Base-by-base conservation (phyloP, 2,329 filamentous ascomycete species). In the Sphaerulina populicola region DNA sequence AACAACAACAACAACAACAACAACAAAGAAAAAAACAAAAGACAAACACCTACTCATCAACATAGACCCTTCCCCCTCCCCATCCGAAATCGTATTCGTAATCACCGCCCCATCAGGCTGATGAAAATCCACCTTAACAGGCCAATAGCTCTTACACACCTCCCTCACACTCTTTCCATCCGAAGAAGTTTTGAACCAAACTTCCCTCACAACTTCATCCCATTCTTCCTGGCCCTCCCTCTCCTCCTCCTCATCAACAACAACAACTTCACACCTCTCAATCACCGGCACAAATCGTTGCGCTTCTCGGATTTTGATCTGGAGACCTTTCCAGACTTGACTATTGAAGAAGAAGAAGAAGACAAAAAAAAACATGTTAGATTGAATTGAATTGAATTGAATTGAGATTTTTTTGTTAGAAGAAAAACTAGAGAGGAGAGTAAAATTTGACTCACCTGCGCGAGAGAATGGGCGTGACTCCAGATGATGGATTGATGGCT, bases 211-310 rank as follows among this genome's bases (percentile, higher is more conserved):
- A 3, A 65, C 62, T 43, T 64, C 64, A 18, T 3, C 18, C 18
- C 18, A 18, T 18, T 18, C 4, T 2, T 18, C 18, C 18, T 18
- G n/a, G n/a, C n/a, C 18, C 18, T 18, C 18, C 2, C 2, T 9
- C 8, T 8, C 59, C 14, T 66, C 63, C 31, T 74, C 73, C 12
- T 63, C 57, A n/a, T n/a, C n/a, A n/a, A n/a, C n/a, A n/a, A n/a
- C n/a, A 0, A 74, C 40, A 0, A 76, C 70, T 23, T 67, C 62
- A 55, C 69, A 72, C n/a, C 52, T 59, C 9, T 59, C 57, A 51
- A 76, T 75, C 2, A 70, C 65, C 0, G 70, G 66, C 0, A 76
- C 71, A 54, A 75, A 76, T 49, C 72, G 70, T 38, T 74, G 64
- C 5, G 72, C 70, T 51, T 66, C 64, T 4, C 70, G 69, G 55